Base-by-base conservation (phyloP, 2,329 filamentous ascomycete genomes). In the Calonectria honghensis region DNA sequence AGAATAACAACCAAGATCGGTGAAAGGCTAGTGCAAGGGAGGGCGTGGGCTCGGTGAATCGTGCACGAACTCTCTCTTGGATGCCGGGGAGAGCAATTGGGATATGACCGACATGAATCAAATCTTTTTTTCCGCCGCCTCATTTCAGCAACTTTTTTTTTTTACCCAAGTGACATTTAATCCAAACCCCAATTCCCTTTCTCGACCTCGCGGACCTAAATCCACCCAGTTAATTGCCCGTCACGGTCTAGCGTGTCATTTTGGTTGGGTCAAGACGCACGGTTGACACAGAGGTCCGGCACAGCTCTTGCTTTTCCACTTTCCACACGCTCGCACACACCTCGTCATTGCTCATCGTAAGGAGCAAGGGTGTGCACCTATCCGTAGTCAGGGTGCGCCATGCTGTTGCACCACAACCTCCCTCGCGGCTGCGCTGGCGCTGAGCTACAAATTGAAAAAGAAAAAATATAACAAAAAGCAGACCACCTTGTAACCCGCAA, bases 251-350 rank as follows among this genome's bases (percentile, higher is more conserved):
- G 74, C 68, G 68, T 31, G 13, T 29, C 27, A 48, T 57, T 74
- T 69, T 73, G 74, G 71, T 74, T 73, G 74, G 64, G 64, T 48
- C 48, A 52, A 59, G 31, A 66, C 37, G 72, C 67, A 67, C 63
- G 67, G 66, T 37, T 29, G 10, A 66, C 51, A 24, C 39, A 48
- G 31, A 54, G 39, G 29, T 18, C 27, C 45, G n/a, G 59, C 31
- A 51, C 31, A 31, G 37, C 57, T 27, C 31, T 41, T 61, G 29
- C 70, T 52, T 37, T 57, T 57, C 52, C 9, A 57, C 31, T 57
- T 51, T 35, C 37, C 51, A 51, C 32, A 37, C 35, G 54, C 48
- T 41, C 61, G 18, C 39, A 64, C 45, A 24, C 35, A 39, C 48
- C 11, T 59, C 61, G 61, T 59, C 69, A 67, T 59, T 24, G 69